Conservation (phyloP, 1,139 yeast genomes). For the Saccharomycopsis crataegensis region DNA sequence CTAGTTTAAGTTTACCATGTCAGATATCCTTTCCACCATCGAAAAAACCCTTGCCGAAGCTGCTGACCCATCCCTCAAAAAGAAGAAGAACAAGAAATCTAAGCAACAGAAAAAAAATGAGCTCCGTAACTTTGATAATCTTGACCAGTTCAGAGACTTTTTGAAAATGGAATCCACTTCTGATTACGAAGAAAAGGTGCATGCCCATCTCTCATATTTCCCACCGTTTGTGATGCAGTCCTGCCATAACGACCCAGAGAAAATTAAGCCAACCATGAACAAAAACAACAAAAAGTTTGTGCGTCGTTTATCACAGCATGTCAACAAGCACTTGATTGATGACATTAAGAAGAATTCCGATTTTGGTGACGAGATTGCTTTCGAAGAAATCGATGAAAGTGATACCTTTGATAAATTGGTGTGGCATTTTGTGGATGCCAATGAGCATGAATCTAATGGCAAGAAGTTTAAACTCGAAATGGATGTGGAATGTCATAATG, state of each 20-base stretch:
- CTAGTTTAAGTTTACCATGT: conserved; percentile 10
- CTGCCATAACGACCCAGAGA: conserved; percentile 63
- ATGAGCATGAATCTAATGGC: conserved; percentile 42
- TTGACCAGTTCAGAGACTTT: conserved; percentile 54
- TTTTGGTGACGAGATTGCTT: conserved; percentile 38
- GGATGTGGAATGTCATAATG: conserved; percentile 50
- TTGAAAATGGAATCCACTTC: conserved; percentile 71
- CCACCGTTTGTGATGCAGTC: conserved; percentile 69
- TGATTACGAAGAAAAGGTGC: conserved; percentile 53
- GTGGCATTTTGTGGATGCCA: conserved; percentile 48
- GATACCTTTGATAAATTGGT: conserved; percentile 40
- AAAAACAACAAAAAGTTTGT: conserved; percentile 65
- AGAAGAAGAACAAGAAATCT: conserved; percentile 13
- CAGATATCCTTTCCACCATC: conserved; percentile 19
- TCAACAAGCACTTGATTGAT: conserved; percentile 59
- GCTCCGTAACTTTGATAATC: conserved; percentile 45
- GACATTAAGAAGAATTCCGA: conserved; percentile 62
- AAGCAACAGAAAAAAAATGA: conserved; percentile 9
- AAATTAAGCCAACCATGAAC: conserved; percentile 66
- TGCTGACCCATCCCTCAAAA: conserved; percentile 14
- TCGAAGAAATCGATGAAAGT: conserved; percentile 41
- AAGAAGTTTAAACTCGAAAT: conserved; percentile 48
- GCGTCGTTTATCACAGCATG: conserved; percentile 69
- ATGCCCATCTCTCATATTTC: conserved; percentile 57
- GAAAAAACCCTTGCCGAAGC: conserved; percentile 20